phyloP scores from a whole-genome alignment of 495 filamentous ascomycete genomes.

The Aspergillus hancockii region DNA sequence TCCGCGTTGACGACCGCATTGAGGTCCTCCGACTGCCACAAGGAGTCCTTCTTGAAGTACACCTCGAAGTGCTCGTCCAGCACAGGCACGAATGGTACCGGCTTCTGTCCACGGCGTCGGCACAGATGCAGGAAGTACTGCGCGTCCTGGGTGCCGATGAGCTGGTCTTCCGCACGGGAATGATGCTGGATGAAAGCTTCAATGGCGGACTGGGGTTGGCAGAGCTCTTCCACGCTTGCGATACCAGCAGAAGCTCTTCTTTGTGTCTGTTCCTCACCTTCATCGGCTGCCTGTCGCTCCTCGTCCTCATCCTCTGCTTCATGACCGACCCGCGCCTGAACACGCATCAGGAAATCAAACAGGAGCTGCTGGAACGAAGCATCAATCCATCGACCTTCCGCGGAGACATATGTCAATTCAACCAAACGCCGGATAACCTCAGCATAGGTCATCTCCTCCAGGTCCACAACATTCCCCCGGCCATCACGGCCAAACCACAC shows the following conservation, averaged over 20 bases:
- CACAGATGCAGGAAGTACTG: slow-evolving; percentile 32
- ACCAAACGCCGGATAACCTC: slow-evolving; percentile 33
- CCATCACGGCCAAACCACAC: slow-evolving; percentile 38
- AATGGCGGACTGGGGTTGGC: too few relatives aligned
- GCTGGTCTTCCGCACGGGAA: neutral
- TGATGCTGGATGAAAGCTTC: too few relatives aligned
- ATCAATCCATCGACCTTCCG: slow-evolving; percentile 39
- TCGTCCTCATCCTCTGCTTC: neutral
- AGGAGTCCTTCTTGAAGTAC: slow-evolving; percentile 47
- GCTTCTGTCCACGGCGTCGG: slow-evolving; percentile 32
- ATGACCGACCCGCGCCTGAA: neutral
- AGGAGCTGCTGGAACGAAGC: slow-evolving; percentile 14
- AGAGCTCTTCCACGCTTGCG: too few relatives aligned
- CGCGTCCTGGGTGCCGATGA: slow-evolving; percentile 33
- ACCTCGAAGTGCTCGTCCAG: slow-evolving; percentile 43
- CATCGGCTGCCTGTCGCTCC: too few relatives aligned
- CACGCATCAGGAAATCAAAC: neutral
- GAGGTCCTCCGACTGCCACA: slow-evolving; percentile 46
- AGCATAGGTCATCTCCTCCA: slow-evolving; percentile 42
- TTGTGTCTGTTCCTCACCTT: too few relatives aligned
- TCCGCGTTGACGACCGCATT: slow-evolving; percentile 40
- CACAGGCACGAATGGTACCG: slow-evolving; percentile 39
- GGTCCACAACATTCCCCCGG: slow-evolving; percentile 28
- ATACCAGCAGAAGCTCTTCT: too few relatives aligned
- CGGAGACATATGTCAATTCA: slow-evolving; percentile 36